Evolutionary conservation across 2,329 filamentous ascomycete genomes (phyloP).

Genomic region (Monilinia laxa): DNA sequence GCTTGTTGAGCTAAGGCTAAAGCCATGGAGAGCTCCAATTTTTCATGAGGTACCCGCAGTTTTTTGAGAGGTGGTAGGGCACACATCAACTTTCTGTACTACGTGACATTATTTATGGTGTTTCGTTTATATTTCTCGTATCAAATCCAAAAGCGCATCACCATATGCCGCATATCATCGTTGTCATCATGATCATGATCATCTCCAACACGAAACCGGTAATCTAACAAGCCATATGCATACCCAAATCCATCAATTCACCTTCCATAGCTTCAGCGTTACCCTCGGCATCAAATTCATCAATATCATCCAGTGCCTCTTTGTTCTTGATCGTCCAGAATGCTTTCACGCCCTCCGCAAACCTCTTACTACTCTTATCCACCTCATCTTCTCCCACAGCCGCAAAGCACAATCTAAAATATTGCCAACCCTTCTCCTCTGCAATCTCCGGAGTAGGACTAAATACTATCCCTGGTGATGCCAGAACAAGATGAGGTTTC

Average conservation of each 20-base stretch:
- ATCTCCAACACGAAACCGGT: neutral
- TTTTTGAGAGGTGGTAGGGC: too few species aligned
- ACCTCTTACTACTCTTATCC: slow-evolving; percentile 57
- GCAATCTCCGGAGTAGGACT: slow-evolving; percentile 61
- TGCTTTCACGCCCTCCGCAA: slow-evolving; percentile 65
- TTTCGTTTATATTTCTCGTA: neutral
- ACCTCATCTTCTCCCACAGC: slow-evolving; percentile 74
- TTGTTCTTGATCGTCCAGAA: slow-evolving; percentile 77
- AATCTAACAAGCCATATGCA: slow-evolving; percentile 34
- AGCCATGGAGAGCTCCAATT: too few species aligned
- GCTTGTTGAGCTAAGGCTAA: too few species aligned
- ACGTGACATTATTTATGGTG: neutral
- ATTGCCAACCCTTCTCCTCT: slow-evolving; percentile 63
- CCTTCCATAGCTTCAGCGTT: slow-evolving; percentile 21
- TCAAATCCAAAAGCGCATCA: neutral
- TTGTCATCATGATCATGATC: neutral
- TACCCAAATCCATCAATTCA: slow-evolving; percentile 32
- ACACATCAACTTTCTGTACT: too few species aligned
- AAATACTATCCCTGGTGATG: slow-evolving; percentile 72
- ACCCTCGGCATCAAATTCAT: slow-evolving; percentile 45
- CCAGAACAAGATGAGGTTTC: slow-evolving; percentile 68
- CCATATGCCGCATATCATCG: neutral
- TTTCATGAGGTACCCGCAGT: neutral
- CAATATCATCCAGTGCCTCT: slow-evolving; percentile 60
- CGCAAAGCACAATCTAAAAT: slow-evolving; percentile 79